Base-by-base conservation (phyloP, 768 basidiomycete species). In the Mycena kentingensis region DNA sequence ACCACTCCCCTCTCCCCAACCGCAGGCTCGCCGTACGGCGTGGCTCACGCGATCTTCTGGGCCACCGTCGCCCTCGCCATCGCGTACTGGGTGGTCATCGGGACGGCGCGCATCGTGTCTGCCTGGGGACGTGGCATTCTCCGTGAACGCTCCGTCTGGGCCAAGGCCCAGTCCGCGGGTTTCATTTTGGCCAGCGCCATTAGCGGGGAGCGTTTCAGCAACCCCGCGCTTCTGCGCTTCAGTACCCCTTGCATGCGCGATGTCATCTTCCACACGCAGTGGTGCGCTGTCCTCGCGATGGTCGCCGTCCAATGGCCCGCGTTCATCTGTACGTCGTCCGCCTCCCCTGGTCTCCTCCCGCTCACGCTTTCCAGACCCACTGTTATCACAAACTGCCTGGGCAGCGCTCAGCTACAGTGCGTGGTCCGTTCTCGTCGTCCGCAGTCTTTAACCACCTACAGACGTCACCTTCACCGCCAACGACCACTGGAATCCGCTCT, bases 251-350 rank as follows among this genome's bases (percentile, higher is more conserved):
- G 93, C 5, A 73, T 95, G 72, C 78, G 94, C 47, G 97, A 99
- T 68, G 80, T 99, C 45, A 80, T 98, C 44, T 89, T 93, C 68
- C 93, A 95, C 63, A 90, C 94, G 0, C 94, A 97, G 60, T 98
- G 90, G 88, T 91, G 88, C 67, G 81, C 91, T 34, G 81, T 87
- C 27, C 75, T 99, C 13, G 85, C 84, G 27, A 95, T 97, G 90
- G 85, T 98, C 48, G 92, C 96, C 28, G 93, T 98, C 19, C 80
- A 91, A 66, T 99, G 96, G 96, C 96, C 97, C 0, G 75, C 77
- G 15, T 98, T 95, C 68, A 80, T 88, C 54, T 98, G 94, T 94
- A 62, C 60, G 88, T 79, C n/a, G 5, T 49, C 22, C 28, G 24
- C 58, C 51, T 44, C 51, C 37, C 46, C 44, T 52, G 45, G 28